Base-by-base conservation (phyloP, 768 basidiomycete species). In the Kwoniella mangroviensis region DNA sequence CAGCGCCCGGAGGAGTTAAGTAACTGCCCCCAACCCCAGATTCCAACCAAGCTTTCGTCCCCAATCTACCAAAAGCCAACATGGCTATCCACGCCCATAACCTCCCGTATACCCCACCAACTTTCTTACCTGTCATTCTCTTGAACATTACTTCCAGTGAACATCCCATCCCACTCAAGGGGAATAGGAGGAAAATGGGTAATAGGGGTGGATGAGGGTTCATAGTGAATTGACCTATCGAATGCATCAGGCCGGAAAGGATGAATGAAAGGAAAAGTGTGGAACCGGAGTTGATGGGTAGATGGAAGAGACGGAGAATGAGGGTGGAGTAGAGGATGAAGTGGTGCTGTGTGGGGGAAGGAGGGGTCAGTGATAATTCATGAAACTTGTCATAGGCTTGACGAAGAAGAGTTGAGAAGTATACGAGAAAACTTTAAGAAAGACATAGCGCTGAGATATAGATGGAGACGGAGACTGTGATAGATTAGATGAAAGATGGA, bases 171-270 rank as follows among this genome's bases (percentile, higher is more conserved):
- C 75, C 79, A 9, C 69, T 74, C 22, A 72, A 26, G 24, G 80
- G 21, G 77, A 83, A 83, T 57, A 79, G 75, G 12, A 65, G 49
- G 57, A 73, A 70, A 4, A 82, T 67, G 17, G 59, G 65, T 28
- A 63, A 42, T 41, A 78, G 67, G 6, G 73, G 51, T 4, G 81
- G 81, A 43, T 70, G 51, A 10, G 81, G 81, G 55, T 67, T 51
- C 69, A 78, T 74, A 15, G 75, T 68, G 51, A 81, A 69, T 66
- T 78, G 67, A 19, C 79, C 79, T 42, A 82, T 53, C 24, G 78
- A 76, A 70, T 82, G 82, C 59, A 81, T 71, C 5, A 59, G 34
- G 0, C 76, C 81, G 9, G 80, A 81, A 57, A 78, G 66, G 68
- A 74, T 26, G 70, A 81, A 81, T n/a, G 75, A 68, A 1, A 75